Percentiles rank a stretch among this genome's conserved stretches.
These are phyloP conservation scores for Zoysia matrella DNA, from an alignment of 202 grass and related monocot species.

Conservation along the genomic window DNA sequence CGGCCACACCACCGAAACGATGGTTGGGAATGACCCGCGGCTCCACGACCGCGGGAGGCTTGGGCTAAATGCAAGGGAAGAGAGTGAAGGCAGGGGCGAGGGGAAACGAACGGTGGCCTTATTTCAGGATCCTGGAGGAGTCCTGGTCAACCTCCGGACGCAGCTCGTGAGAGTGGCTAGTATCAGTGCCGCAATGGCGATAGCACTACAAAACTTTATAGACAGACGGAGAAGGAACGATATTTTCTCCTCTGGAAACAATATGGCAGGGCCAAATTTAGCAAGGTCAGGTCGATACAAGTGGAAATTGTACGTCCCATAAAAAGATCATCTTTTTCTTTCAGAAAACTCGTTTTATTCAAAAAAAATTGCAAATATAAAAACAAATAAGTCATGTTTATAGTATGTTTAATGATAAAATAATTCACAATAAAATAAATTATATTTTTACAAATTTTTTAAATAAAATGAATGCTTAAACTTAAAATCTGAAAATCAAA, in stretches of 20 bases:
- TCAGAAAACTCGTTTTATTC: no score
- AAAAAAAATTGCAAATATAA: no score
- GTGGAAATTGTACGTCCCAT: conserved; percentile 1
- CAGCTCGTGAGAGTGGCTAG: conserved; percentile 40
- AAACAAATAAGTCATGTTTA: no score
- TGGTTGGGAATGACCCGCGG: neutral
- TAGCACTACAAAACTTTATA: conserved; percentile 42
- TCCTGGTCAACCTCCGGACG: conserved; percentile 50
- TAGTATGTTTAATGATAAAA: no score
- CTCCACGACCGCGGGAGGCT: conserved; percentile 47
- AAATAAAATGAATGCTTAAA: no score
- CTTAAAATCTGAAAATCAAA: no score
- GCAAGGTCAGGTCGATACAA: conserved; percentile 18
- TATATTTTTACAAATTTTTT: no score
- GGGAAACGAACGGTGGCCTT: conserved; percentile 36
- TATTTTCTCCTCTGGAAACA: conserved; percentile 15
- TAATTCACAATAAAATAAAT: no score
- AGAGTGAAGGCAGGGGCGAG: conserved; percentile 23
- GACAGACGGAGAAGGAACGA: neutral
- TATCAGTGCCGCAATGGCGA: conserved; percentile 35
- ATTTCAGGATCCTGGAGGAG: conserved; percentile 39
- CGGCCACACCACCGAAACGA: no score
- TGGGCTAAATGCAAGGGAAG: conserved; percentile 39
- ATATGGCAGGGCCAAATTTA: conserved; percentile 32
- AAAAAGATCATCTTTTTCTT: no score